Conservation (phyloP, 805 yeast genomes). For the Schwanniomyces pseudopolymorphus region DNA sequence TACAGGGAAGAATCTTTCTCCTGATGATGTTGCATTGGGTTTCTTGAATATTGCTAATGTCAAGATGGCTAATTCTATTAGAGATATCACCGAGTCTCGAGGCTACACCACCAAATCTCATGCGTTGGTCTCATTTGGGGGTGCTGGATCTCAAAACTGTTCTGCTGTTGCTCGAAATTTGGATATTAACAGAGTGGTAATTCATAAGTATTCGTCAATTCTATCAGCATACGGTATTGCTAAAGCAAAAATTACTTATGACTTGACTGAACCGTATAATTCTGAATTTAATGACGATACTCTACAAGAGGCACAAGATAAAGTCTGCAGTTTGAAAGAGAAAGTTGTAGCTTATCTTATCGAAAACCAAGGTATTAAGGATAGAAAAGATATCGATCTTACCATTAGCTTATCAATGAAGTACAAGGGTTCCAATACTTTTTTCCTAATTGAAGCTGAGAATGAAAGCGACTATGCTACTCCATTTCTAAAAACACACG, state of each 20-base stretch:
- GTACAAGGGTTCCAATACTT: constrained; percentile 85
- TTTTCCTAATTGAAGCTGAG: constrained; percentile 65
- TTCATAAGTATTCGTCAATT: constrained; percentile 34
- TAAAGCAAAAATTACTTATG: constrained; percentile 32
- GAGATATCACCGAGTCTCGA: constrained; percentile 36
- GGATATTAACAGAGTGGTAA: constrained; percentile 26
- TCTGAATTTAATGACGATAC: constrained; percentile 10
- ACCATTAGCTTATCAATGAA: constrained; percentile 76
- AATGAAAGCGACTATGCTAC: constrained; percentile 20
- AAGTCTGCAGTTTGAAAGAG: too few species aligned
- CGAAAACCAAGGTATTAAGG: constrained; percentile 17
- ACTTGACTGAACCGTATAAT: constrained; percentile 25
- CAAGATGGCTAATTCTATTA: constrained; percentile 33
- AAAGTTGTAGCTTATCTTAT: too few species aligned
- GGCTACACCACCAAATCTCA: constrained; percentile 30
- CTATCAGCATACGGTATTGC: constrained; percentile 35
- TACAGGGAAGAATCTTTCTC: constrained; percentile 21
- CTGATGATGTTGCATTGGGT: constrained; percentile 34
- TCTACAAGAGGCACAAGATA: too few species aligned
- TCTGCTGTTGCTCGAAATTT: constrained; percentile 28
- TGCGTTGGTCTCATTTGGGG: constrained; percentile 36
- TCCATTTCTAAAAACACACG: constrained; percentile 30
- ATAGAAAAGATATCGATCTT: constrained; percentile 60
- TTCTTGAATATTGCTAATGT: constrained; percentile 35
- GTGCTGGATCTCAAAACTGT: constrained; percentile 37